Percentiles rank a stretch among this genome's conserved stretches.
Evolutionary conservation across 1,284 basidiomycete species (phyloP).

Genomic region (Agaricales sp.): DNA sequence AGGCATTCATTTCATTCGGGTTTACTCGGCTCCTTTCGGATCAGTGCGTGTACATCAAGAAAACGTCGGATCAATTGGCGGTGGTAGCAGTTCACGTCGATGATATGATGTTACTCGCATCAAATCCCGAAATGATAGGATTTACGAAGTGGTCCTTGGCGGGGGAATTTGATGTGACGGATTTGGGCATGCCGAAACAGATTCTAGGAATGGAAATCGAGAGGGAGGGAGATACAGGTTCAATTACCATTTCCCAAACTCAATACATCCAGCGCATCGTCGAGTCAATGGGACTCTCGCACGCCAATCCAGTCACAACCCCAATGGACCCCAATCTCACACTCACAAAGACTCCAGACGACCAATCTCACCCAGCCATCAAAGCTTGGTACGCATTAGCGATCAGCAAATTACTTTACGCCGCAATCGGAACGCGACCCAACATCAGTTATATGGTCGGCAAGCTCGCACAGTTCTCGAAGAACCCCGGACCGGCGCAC

Average conservation of each 20-base stretch:
- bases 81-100: slow-evolving; percentile 14
- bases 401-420: slow-evolving; percentile 16
- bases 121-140: neutral
- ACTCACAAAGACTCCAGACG: slow-evolving; percentile 1
- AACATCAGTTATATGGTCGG: slow-evolving; percentile 20
- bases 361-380: neutral
- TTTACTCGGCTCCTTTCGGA: slow-evolving; percentile 13
- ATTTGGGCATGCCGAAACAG: neutral
- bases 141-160: neutral
- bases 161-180: neutral
- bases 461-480: slow-evolving; percentile 16
- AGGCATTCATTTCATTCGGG: slow-evolving; percentile 14
- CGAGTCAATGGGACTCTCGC: slow-evolving; percentile 7
- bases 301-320: slow-evolving; percentile 9
- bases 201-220: slow-evolving; percentile 11
- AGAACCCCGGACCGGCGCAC: slow-evolving; percentile 14
- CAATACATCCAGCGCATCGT: slow-evolving; percentile 14
- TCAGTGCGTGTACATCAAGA: slow-evolving; percentile 15
- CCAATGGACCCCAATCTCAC: slow-evolving; percentile 9
- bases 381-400: neutral
- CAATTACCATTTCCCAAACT: slow-evolving; percentile 10
- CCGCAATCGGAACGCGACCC: slow-evolving; percentile 17
- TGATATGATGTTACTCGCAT: slow-evolving; percentile 10
- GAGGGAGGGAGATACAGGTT: neutral
- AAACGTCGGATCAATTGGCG: slow-evolving; percentile 1